phyloP scores from a whole-genome alignment of 768 basidiomycete species.

The Boletus rex-veris region DNA sequence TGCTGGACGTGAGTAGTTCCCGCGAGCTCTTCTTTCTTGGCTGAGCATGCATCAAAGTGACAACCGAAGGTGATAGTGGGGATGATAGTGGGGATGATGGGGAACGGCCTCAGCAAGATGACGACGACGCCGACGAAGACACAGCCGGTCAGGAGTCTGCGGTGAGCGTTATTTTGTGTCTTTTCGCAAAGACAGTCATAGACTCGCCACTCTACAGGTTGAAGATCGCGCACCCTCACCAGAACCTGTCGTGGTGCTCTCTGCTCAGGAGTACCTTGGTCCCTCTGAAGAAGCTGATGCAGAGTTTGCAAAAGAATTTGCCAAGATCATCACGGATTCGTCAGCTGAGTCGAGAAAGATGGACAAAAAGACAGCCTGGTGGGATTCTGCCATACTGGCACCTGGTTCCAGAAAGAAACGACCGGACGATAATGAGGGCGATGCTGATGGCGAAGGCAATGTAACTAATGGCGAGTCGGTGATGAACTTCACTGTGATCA shows the following conservation, averaged over 20 bases:
- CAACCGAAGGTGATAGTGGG: slow-evolving; percentile 38
- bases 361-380: slow-evolving; percentile 86
- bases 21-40: not conserved
- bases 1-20: slow-evolving; percentile 44
- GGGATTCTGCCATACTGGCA: slow-evolving; percentile 83
- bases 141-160: slow-evolving; percentile 48
- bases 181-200: not conserved
- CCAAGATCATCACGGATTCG: slow-evolving; percentile 89
- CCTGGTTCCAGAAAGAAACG: slow-evolving; percentile 64
- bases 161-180: slow-evolving; percentile 36
- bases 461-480: slow-evolving; percentile 33
- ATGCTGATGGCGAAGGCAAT: slow-evolving; percentile 39
- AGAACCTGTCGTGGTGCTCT: slow-evolving; percentile 73
- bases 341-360: slow-evolving; percentile 80
- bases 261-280: slow-evolving; percentile 69
- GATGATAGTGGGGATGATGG: slow-evolving; percentile 52
- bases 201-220: slow-evolving; percentile 25
- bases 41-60: slow-evolving; percentile 27
- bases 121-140: slow-evolving; percentile 65
- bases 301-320: slow-evolving; percentile 93
- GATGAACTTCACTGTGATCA: slow-evolving; percentile 92
- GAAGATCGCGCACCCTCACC: slow-evolving; percentile 78
- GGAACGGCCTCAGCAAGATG: slow-evolving; percentile 43
- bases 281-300: slow-evolving; percentile 87
- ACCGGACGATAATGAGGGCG: slow-evolving; percentile 55